Evolutionary conservation across 495 filamentous ascomycete genomes (phyloP).

Genomic region (Lophium mytilinum): DNA sequence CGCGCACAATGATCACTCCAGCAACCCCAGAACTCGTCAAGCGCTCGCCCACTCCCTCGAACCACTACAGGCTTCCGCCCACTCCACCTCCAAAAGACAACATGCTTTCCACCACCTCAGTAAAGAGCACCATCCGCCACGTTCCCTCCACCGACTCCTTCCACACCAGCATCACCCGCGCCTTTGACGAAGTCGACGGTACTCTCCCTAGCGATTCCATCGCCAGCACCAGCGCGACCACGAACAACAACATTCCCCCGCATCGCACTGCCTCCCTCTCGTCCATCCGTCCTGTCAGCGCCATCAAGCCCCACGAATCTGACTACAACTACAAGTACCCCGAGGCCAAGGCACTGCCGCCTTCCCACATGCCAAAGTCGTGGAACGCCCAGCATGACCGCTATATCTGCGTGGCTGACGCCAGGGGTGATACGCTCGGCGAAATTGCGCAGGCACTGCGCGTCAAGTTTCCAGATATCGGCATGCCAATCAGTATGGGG

Average conservation of each 20-base stretch:
- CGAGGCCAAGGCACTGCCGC: not conserved
- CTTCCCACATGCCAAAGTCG: not conserved
- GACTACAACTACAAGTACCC: not conserved
- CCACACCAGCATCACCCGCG: not conserved
- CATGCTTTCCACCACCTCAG: not conserved
- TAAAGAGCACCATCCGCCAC: not conserved
- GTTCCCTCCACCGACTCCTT: not conserved
- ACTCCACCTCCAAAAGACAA: not conserved
- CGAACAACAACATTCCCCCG: not conserved
- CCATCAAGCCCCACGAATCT: not conserved
- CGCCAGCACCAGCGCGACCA: not conserved
- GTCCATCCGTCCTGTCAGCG: not conserved
- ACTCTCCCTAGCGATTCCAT: no score
- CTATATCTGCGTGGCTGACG: not conserved
- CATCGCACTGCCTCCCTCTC: not conserved
- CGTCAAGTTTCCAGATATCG: not conserved
- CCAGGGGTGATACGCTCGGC: not conserved
- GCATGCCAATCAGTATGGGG: not conserved
- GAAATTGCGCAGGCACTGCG: not conserved
- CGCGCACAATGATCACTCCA: no score
- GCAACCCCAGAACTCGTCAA: no score
- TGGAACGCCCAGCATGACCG: not conserved
- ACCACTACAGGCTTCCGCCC: not conserved
- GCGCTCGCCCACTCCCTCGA: no score
- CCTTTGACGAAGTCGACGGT: not conserved